Conservation (phyloP, 306 rosid genomes). For the Medicago arabica region DNA sequence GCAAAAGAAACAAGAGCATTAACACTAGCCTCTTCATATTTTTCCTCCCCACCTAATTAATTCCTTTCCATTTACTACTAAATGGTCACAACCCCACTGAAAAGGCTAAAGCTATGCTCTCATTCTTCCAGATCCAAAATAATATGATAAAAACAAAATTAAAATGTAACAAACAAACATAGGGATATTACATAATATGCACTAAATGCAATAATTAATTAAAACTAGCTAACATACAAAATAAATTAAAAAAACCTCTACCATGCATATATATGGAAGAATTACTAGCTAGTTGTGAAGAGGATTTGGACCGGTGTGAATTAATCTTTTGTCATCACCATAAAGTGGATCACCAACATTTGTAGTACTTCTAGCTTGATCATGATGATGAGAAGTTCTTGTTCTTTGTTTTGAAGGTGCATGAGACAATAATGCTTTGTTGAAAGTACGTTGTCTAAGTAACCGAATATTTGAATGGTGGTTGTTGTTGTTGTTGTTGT, state of each 20-base stretch:
- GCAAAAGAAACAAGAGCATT: constrained; percentile 67
- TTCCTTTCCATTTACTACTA: not conserved
- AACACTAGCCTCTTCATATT: constrained; percentile 66
- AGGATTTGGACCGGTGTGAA: constrained; percentile 96
- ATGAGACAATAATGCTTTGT: constrained; percentile 40
- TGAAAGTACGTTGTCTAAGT: constrained; percentile 41
- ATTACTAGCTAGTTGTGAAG: constrained; percentile 70
- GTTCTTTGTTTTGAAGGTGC: constrained; percentile 43
- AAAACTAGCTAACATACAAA: constrained; percentile 30
- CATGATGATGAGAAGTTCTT: not conserved
- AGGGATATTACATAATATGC: constrained; percentile 1
- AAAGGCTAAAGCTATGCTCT: constrained; percentile 83
- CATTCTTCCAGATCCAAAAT: constrained; percentile 52
- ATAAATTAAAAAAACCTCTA: constrained; percentile 24
- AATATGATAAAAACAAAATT: not conserved
- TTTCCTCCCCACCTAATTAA: constrained; percentile 4
- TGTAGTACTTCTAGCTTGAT: not conserved
- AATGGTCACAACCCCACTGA: constrained; percentile 36
- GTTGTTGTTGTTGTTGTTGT: constrained; percentile 4
- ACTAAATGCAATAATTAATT: constrained; percentile 21
- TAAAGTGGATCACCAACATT: constrained; percentile 20
- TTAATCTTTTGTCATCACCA: constrained; percentile 67
- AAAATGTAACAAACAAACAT: constrained; percentile 5
- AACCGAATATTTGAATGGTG: constrained; percentile 4
- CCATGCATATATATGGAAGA: constrained; percentile 10